Evolutionary conservation across 768 basidiomycete genomes (phyloP).

Genomic region (Boletus rufocinnamomeus): DNA sequence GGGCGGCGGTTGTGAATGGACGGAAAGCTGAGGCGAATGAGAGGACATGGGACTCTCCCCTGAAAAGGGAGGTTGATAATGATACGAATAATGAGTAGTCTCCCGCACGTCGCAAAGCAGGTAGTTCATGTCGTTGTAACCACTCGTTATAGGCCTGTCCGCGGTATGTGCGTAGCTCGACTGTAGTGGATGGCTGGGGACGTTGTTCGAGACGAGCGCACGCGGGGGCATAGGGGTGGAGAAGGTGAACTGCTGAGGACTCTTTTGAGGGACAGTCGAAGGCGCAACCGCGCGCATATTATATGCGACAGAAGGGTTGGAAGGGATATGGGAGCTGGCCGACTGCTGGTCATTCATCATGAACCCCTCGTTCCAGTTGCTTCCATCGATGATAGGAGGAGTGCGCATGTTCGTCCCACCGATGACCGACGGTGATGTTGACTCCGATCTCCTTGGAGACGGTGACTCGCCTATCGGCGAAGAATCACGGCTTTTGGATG

Average conservation of each 20-base stretch:
- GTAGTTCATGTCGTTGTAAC: constrained; percentile 51
- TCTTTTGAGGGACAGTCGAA: constrained; percentile 48
- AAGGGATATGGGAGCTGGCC: constrained; percentile 36
- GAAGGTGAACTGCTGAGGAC: constrained; percentile 47
- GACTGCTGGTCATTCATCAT: constrained; percentile 50
- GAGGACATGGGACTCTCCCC: constrained; percentile 43
- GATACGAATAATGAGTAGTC: constrained; percentile 50
- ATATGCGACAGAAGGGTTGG: constrained; percentile 46
- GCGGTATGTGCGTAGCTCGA: constrained; percentile 49
- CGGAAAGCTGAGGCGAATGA: constrained; percentile 45
- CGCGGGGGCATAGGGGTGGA: constrained; percentile 46
- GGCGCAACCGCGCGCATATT: constrained; percentile 46
- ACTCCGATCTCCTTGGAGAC: constrained; percentile 42
- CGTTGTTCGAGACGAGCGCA: constrained; percentile 41
- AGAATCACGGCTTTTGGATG: constrained; percentile 61
- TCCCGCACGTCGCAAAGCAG: constrained; percentile 49
- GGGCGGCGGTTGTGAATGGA: constrained; percentile 37
- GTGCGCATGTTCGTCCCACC: constrained; percentile 32
- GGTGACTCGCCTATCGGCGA: constrained; percentile 61
- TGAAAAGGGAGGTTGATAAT: constrained; percentile 53
- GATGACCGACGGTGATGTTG: constrained; percentile 37
- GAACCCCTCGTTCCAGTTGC: constrained; percentile 59
- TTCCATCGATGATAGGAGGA: constrained; percentile 50
- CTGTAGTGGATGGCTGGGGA: constrained; percentile 41
- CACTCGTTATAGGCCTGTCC: constrained; percentile 51